Evolutionary conservation across 345 rosid species (phyloP).

Genomic region (Eucalyptus decipiens): DNA sequence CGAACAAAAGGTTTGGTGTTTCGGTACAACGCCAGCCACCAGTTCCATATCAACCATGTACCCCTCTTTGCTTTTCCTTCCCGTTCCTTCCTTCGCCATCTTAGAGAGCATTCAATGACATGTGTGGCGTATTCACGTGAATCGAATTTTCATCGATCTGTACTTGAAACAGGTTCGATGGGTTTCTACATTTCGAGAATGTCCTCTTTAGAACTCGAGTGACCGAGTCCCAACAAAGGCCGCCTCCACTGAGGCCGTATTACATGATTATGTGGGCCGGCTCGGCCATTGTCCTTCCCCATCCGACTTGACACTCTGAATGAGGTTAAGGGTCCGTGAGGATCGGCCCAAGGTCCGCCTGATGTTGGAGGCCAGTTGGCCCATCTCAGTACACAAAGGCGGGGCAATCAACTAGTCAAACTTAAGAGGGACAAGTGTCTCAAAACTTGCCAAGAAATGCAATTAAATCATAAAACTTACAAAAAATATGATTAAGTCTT

Average conservation of each 20-base stretch:
- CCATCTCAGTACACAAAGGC: background rate
- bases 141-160: background rate
- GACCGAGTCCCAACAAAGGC: background rate
- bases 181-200: background rate
- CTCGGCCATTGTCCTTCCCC: background rate
- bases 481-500: rapidly evolving
- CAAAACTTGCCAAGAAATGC: background rate
- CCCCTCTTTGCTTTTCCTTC: background rate
- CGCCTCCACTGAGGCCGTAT: background rate
- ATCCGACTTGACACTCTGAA: background rate
- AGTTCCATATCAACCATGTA: background rate
- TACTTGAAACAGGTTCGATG: background rate
- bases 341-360: background rate
- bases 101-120: background rate
- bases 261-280: background rate
- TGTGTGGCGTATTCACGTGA: background rate
- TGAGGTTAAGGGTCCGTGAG: background rate
- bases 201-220: background rate
- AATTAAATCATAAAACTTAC: rapidly evolving
- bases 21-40: background rate
- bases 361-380: background rate
- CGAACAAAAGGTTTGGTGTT: background rate
- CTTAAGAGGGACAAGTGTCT: rapidly evolving
- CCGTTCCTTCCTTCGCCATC: background rate
- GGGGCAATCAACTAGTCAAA: background rate